phyloP scores from a whole-genome alignment of 108 stramenopile species.

The Fragilariopsis cylindrus region DNA sequence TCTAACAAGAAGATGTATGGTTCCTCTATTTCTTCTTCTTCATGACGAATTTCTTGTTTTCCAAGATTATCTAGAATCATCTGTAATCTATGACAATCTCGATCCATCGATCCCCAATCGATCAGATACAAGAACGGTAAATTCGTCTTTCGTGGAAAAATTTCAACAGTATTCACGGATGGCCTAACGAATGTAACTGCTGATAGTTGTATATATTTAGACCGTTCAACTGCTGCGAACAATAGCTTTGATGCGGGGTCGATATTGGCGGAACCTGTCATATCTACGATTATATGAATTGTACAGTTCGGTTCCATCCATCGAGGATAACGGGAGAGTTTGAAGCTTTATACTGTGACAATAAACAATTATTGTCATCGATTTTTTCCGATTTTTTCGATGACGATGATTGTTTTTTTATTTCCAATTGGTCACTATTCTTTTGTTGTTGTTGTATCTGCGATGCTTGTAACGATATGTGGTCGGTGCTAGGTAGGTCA shows the following conservation, averaged over 20 bases:
- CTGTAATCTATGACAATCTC: slow-evolving; percentile 49
- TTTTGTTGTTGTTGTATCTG: too few relatives aligned
- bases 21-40: neutral
- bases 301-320: slow-evolving; percentile 4
- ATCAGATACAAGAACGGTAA: slow-evolving; percentile 24
- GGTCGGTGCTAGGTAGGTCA: too few relatives aligned
- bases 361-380: neutral
- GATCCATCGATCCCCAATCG: slow-evolving; percentile 42
- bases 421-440: too few relatives aligned
- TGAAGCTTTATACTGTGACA: slow-evolving; percentile 1
- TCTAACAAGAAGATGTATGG: slow-evolving; percentile 33
- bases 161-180: slow-evolving; percentile 7
- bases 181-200: slow-evolving; percentile 26
- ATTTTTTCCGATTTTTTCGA: neutral
- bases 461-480: too few relatives aligned
- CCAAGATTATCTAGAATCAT: slow-evolving; percentile 16
- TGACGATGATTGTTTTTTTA: too few relatives aligned
- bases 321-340: slow-evolving; percentile 11
- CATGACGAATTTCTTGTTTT: neutral
- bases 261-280: neutral
- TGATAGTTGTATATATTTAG: slow-evolving; percentile 10
- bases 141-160: neutral
- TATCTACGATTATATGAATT: slow-evolving; percentile 32
- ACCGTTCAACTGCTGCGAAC: slow-evolving; percentile 28
- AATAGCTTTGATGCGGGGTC: slow-evolving; percentile 28